Conservation (phyloP, 495 filamentous ascomycete genomes). For the Penicillium parvum region DNA sequence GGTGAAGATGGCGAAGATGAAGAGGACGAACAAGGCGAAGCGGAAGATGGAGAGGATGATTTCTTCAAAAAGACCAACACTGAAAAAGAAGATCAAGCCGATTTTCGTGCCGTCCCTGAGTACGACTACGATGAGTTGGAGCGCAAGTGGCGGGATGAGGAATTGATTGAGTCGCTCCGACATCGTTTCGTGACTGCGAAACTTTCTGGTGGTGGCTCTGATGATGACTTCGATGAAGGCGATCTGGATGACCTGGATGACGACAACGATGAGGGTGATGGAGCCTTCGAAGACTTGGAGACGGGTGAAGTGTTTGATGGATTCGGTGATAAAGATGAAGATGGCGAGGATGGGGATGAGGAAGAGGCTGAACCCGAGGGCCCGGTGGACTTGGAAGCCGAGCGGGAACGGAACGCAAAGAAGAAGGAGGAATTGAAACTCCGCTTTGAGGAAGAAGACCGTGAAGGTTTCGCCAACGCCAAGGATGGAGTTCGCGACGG, state of each 20-base stretch:
- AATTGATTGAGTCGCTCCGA: constrained; percentile 69
- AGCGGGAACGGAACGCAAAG: constrained; percentile 85
- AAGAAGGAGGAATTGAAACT: constrained; percentile 91
- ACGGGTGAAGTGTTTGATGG: constrained; percentile 57
- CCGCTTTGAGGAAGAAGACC: constrained; percentile 94
- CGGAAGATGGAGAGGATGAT: constrained; percentile 72
- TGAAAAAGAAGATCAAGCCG: constrained; percentile 57
- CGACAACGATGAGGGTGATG: constrained; percentile 73
- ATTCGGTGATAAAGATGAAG: constrained; percentile 34
- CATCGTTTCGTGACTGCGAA: constrained; percentile 69
- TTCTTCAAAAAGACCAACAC: constrained; percentile 77
- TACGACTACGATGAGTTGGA: constrained; percentile 80
- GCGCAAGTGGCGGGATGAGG: constrained; percentile 75
- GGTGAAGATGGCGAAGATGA: constrained; percentile 49
- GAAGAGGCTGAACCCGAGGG: constrained; percentile 25
- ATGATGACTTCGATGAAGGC: constrained; percentile 47
- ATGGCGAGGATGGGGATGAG: constrained; percentile 29
- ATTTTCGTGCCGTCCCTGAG: constrained; percentile 72
- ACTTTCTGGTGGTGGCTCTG: constrained; percentile 43
- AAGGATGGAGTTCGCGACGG: constrained; percentile 65
- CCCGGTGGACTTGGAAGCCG: constrained; percentile 61
- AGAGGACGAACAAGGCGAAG: constrained; percentile 44
- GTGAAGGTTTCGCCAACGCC: constrained; percentile 85
- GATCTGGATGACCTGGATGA: constrained; percentile 37
- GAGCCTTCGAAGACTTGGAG: constrained; percentile 86